Conservation (phyloP, 352 stramenopile genomes). For the Phytophthora multivora region DNA sequence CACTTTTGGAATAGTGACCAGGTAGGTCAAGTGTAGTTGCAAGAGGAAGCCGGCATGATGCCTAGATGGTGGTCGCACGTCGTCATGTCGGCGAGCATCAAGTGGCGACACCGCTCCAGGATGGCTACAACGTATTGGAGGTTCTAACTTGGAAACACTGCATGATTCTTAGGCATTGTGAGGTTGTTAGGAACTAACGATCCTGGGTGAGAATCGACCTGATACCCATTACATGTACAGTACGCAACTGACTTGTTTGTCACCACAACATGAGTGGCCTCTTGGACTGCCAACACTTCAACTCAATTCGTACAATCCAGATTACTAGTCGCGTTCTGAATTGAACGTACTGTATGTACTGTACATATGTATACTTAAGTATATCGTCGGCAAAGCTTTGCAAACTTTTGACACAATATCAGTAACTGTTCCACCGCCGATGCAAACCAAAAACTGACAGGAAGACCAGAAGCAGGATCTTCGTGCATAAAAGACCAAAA, state of each 20-base stretch:
- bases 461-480: no score
- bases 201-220: no score
- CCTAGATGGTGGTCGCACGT: neutral
- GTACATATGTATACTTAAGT: no score
- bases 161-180: no score
- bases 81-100: neutral
- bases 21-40: conserved; percentile 1
- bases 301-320: neutral
- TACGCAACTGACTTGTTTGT: neutral
- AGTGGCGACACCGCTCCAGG: neutral
- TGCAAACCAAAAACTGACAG: neutral
- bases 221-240: conserved; percentile 6
- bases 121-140: neutral
- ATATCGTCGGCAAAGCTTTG: neutral
- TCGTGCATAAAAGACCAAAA: neutral
- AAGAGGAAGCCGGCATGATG: conserved; percentile 17
- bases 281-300: neutral
- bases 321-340: neutral
- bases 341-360: no score
- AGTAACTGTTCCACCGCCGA: neutral
- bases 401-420: neutral
- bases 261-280: neutral
- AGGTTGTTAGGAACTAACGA: no score
- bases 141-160: no score
- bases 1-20: conserved; percentile 3